Percentiles rank a stretch among this genome's conserved stretches.
Evolutionary conservation across 257 asterid genomes (phyloP).

Genomic region (Solanum medicagineum): DNA sequence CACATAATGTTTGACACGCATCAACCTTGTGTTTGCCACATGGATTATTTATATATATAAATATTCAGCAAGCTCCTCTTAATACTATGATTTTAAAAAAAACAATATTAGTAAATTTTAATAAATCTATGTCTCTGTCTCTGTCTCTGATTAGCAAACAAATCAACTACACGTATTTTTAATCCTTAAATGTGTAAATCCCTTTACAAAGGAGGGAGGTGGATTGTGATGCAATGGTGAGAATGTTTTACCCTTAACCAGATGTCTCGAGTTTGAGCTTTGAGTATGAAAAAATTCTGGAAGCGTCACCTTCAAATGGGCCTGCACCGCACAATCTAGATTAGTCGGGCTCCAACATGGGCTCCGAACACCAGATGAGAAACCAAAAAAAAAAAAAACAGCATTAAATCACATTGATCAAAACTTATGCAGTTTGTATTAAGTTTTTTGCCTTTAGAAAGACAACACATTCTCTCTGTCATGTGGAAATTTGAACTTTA

Average conservation of each 20-base stretch:
- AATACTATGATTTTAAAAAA: too few relatives aligned
- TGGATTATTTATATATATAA: background rate
- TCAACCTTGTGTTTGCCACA: background rate
- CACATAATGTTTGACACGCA: background rate
- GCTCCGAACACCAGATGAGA: rapidly evolving
- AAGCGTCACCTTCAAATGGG: too few relatives aligned
- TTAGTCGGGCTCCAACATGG: background rate
- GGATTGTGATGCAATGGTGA: too few relatives aligned
- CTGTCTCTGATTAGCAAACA: background rate
- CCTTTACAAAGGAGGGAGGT: background rate
- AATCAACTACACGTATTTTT: background rate
- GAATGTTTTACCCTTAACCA: background rate
- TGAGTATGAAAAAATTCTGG: too few relatives aligned
- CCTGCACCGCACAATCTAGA: rapidly evolving
- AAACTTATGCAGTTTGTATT: too few relatives aligned
- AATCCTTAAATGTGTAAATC: background rate
- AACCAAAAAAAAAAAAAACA: too few relatives aligned
- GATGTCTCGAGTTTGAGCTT: too few relatives aligned
- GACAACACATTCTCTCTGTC: too few relatives aligned
- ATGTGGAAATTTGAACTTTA: background rate
- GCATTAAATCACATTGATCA: too few relatives aligned
- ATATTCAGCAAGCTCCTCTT: background rate
- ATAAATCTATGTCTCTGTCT: background rate
- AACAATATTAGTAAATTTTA: background rate
- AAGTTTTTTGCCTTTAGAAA: too few relatives aligned